Conservation (phyloP, 2,329 filamentous ascomycete genomes). For the Boeremia exigua region DNA sequence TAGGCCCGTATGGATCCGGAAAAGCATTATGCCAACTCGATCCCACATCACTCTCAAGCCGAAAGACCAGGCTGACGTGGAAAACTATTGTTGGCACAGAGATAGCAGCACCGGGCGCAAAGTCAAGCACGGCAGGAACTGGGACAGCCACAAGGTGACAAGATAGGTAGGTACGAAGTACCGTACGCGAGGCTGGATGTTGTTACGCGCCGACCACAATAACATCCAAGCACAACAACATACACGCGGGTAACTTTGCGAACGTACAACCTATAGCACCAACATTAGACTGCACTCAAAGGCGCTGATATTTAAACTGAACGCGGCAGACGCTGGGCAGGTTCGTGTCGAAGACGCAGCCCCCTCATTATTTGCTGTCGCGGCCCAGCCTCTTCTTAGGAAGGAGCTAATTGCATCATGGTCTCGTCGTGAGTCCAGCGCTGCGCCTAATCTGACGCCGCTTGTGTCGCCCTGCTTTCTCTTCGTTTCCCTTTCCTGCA, state of each 20-base stretch:
- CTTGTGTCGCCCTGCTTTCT: constrained; percentile 18
- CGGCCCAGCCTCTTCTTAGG: constrained; percentile 35
- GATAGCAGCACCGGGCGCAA: neutral
- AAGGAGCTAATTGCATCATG: constrained; percentile 39
- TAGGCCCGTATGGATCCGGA: neutral
- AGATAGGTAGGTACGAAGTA: no score
- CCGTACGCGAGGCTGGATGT: neutral
- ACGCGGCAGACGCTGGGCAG: constrained; percentile 18
- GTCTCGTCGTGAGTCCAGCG: constrained; percentile 21
- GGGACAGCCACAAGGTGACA: no score
- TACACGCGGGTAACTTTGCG: neutral
- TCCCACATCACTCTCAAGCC: neutral
- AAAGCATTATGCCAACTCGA: neutral
- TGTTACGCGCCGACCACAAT: neutral
- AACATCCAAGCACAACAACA: neutral
- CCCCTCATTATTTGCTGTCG: constrained; percentile 30
- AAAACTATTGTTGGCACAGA: neutral
- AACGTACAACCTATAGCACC: no score
- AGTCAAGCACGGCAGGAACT: no score
- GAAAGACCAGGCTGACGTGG: neutral
- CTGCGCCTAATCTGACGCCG: constrained; percentile 24
- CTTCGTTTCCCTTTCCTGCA: constrained; percentile 2
- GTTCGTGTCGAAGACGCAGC: constrained; percentile 21
- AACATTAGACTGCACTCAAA: no score
- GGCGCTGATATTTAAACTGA: no score